Evolutionary conservation across 179 eudicot species (phyloP), one percentile per base, ranked within the genome.

Genomic region (Carnegiea gigantea): DNA sequence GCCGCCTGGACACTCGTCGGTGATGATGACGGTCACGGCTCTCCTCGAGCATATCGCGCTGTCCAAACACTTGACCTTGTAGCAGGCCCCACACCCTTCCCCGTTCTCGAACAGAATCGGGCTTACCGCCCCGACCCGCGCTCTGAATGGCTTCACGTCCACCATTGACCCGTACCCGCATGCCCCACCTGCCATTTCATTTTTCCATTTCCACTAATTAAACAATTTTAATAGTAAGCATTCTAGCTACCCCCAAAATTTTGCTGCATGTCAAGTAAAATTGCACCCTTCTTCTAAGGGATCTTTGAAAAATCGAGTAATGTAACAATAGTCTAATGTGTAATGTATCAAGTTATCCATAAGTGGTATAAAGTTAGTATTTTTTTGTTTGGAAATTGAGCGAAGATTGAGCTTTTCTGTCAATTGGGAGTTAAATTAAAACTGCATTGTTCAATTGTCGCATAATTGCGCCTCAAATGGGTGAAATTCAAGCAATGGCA

Each of bases 61-160:
- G 89, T 94, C 99, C 21, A 95, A 54, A 82, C 99, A 97, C 91
- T 81, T 92, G 49, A 97, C 97, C 59, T 94, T 95, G 81, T 91
- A 97, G 73, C 99, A 97, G 12, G 99, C 97, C 71, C 99, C 99
- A 82, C 99, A 97, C 5, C 99, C 99, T 84, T 97, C 99, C 17
- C 99, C 99, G 0, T 83, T 90, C 86, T 89, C 92, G 85, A 94
- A 97, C 80, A 97, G 84, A 6, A 91, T 80, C 76, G 97, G 95
- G 67, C 90, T 93, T 86, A 89, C 97, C 9, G 99, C 97, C 70
- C 97, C 97, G 0, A 97, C 98, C 75, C 97, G 84, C 0, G 98
- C 98, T 86, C 88, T 79, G 24, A 92, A 88, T 21, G 99, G 99
- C 89, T 83, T 93, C 90, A 94, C 99, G 77, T 97, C 99, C 64